These are phyloP conservation scores for Exophiala sp. DNA, from an alignment of 2,329 filamentous ascomycete genomes.

Conservation along the genomic window DNA sequence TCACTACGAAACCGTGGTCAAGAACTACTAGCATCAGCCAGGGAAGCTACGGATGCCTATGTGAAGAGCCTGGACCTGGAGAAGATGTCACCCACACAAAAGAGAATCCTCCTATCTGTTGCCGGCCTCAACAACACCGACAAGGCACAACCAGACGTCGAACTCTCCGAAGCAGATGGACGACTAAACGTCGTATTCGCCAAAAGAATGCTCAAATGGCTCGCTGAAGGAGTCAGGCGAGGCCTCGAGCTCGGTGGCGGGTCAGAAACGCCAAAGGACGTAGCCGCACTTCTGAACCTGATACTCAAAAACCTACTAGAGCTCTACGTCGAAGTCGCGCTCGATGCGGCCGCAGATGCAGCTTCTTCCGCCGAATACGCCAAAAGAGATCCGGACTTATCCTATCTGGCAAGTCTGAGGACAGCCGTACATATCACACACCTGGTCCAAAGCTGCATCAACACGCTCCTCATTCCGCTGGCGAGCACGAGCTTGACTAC, in stretches of 20 bases:
- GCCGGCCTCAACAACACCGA: conserved; percentile 76
- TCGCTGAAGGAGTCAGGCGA: conserved; percentile 89
- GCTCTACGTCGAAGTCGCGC: conserved; percentile 65
- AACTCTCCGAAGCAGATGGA: conserved; percentile 87
- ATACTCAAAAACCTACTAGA: conserved; percentile 85
- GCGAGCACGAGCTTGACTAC: conserved; percentile 88
- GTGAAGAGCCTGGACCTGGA: conserved; percentile 84
- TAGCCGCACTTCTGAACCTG: conserved; percentile 77
- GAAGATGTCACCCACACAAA: conserved; percentile 82
- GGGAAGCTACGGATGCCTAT: conserved; percentile 67
- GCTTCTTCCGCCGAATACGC: conserved; percentile 72
- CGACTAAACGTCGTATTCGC: conserved; percentile 76
- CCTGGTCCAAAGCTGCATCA: conserved; percentile 88
- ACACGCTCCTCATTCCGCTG: conserved; percentile 83
- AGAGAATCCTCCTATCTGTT: conserved; percentile 82
- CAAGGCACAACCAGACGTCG: conserved; percentile 73
- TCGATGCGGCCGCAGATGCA: conserved; percentile 69
- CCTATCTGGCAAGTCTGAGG: conserved; percentile 74
- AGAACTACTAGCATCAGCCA: conserved; percentile 80
- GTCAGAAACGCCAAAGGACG: conserved; percentile 89
- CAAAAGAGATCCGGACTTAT: conserved; percentile 83
- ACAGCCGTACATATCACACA: conserved; percentile 85
- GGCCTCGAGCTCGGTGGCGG: conserved; percentile 85
- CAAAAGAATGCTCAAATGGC: conserved; percentile 98
- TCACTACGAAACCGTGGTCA: conserved; percentile 86